Percentiles rank a stretch among this genome's conserved stretches.
These are phyloP conservation scores for Yamadazyma laniorum DNA, from an alignment of 805 yeast species.

Conservation along the genomic window DNA sequence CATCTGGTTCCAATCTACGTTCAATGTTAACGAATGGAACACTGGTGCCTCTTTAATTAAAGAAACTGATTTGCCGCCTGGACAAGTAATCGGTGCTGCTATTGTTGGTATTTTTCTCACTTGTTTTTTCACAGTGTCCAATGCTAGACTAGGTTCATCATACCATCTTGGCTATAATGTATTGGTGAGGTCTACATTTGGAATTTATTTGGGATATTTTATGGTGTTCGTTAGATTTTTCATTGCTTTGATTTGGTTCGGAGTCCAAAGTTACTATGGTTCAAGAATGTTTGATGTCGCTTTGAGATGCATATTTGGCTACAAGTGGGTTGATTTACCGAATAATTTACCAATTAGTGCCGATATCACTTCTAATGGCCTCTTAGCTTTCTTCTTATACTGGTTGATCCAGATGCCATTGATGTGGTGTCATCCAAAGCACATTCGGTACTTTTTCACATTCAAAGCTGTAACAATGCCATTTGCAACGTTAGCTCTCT, in stretches of 20 bases:
- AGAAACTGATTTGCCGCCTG: slow-evolving; percentile 13
- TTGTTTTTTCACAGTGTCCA: slow-evolving; percentile 13
- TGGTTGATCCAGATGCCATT: slow-evolving; percentile 14
- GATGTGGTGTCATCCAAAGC: slow-evolving; percentile 16
- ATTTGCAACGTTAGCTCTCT: slow-evolving; percentile 12
- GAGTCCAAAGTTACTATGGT: slow-evolving; percentile 14
- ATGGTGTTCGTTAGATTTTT: slow-evolving; percentile 14
- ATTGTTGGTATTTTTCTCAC: slow-evolving; percentile 11
- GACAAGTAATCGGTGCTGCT: slow-evolving; percentile 14
- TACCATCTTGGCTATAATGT: slow-evolving; percentile 15
- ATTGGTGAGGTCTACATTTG: slow-evolving; percentile 12
- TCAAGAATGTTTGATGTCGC: slow-evolving; percentile 5
- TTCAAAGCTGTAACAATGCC: slow-evolving; percentile 13
- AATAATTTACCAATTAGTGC: slow-evolving; percentile 14
- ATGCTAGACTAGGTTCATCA: slow-evolving; percentile 15
- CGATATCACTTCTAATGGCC: slow-evolving; percentile 10
- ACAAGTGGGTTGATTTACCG: slow-evolving; percentile 12
- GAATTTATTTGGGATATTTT: slow-evolving; percentile 11
- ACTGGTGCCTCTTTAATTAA: slow-evolving; percentile 14
- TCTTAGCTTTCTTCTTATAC: slow-evolving; percentile 11
- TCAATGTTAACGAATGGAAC: slow-evolving; percentile 14
- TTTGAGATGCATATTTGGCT: slow-evolving; percentile 13
- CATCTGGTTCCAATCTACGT: slow-evolving; percentile 14
- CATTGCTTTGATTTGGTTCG: slow-evolving; percentile 14
- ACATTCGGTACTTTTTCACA: slow-evolving; percentile 13